These are phyloP conservation scores for Leccinum holopus DNA, from an alignment of 1,284 basidiomycete genomes.

Conservation along the genomic window DNA sequence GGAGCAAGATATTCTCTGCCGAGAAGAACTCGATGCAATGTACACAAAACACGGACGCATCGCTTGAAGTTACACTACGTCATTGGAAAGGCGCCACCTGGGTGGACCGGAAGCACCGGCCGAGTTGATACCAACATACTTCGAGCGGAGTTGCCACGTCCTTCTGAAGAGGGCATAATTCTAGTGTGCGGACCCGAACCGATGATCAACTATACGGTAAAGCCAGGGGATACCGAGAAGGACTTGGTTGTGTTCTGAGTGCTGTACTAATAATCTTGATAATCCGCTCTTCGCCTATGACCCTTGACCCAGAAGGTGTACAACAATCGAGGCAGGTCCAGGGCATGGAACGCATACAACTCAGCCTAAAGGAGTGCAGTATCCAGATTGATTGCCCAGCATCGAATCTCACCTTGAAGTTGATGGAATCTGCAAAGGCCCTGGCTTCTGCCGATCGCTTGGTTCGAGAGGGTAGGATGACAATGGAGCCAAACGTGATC, in stretches of 20 bases:
- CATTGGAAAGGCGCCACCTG: conserved; percentile 36
- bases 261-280: background rate
- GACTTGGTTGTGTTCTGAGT: conserved; percentile 29
- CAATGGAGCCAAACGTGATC: too few relatives aligned
- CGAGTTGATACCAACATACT: conserved; percentile 45
- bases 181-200: conserved; percentile 56
- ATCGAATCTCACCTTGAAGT: too few relatives aligned
- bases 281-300: too few relatives aligned
- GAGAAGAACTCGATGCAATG: conserved; percentile 50
- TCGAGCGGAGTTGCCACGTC: conserved; percentile 40
- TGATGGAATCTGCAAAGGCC: too few relatives aligned
- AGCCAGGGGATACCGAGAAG: conserved; percentile 30
- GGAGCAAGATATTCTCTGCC: conserved; percentile 53
- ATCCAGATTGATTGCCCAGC: too few relatives aligned
- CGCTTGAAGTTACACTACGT: conserved; percentile 50
- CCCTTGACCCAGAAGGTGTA: background rate
- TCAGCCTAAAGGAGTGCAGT: too few relatives aligned
- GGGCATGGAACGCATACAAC: too few relatives aligned
- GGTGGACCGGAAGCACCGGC: conserved; percentile 47
- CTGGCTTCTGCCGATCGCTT: too few relatives aligned
- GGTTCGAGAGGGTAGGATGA: too few relatives aligned
- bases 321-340: background rate
- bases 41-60: conserved; percentile 31
- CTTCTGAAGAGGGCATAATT: conserved; percentile 41
- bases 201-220: conserved; percentile 37